These are phyloP conservation scores for Seiridium cupressi DNA, from an alignment of 2,329 filamentous ascomycete species.

Conservation along the genomic window DNA sequence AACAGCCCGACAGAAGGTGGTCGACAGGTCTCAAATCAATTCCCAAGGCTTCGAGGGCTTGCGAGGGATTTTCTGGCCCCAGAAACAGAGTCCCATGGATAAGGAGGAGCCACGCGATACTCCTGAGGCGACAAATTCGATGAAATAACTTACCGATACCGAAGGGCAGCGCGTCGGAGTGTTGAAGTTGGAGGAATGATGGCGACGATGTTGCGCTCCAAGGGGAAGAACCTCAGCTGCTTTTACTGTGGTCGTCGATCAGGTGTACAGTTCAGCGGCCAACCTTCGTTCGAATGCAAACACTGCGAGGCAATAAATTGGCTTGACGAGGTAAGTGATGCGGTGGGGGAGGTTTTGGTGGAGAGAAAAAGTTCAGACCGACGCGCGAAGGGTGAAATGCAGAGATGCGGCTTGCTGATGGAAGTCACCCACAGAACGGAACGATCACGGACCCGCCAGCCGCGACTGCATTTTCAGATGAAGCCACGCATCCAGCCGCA, in stretches of 20 bases:
- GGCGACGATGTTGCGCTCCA: constrained; percentile 24
- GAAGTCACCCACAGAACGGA: constrained; percentile 59
- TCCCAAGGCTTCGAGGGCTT: background rate
- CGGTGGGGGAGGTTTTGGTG: background rate
- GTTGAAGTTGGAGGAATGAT: background rate
- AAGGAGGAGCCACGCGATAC: too few relatives aligned
- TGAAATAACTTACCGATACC: background rate
- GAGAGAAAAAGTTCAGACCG: background rate
- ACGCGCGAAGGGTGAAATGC: too few relatives aligned
- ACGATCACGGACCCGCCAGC: constrained; percentile 86
- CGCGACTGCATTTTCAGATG: constrained; percentile 47
- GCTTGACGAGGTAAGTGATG: constrained; percentile 71
- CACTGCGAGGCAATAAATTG: constrained; percentile 86
- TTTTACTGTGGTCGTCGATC: constrained; percentile 81
- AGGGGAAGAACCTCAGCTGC: constrained; percentile 53
- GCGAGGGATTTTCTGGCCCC: background rate
- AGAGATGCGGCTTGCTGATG: constrained; percentile 10
- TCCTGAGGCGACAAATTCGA: background rate
- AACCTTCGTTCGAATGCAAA: constrained; percentile 68
- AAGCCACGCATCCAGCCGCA: constrained; percentile 23
- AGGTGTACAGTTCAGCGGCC: constrained; percentile 54
- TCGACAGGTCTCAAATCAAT: background rate
- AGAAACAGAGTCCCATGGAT: background rate
- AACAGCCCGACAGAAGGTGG: background rate
- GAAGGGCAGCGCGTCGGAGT: background rate